These are phyloP conservation scores for Saccharomycopsis fibuligera DNA, from an alignment of 805 yeast species.

Conservation along the genomic window DNA sequence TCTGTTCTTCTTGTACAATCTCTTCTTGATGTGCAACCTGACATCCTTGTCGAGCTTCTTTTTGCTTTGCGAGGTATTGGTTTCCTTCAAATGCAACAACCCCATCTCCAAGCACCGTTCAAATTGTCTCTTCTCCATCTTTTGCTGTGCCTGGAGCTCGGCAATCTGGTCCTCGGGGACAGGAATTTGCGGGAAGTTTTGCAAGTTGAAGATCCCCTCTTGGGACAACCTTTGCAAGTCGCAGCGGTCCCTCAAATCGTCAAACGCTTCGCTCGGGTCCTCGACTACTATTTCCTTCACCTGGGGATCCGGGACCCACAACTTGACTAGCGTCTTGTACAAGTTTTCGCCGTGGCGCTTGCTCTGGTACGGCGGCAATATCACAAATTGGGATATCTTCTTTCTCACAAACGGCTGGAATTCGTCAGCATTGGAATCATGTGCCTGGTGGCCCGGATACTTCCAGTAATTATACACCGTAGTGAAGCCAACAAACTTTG, in stretches of 20 bases:
- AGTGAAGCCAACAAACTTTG: slow-evolving; percentile 64
- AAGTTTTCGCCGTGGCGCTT: slow-evolving; percentile 63
- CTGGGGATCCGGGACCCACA: slow-evolving; percentile 46
- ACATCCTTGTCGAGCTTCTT: slow-evolving; percentile 33
- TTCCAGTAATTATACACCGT: slow-evolving; percentile 83
- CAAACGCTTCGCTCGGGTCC: slow-evolving; percentile 91
- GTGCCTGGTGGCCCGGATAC: slow-evolving; percentile 47
- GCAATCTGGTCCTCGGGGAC: slow-evolving; percentile 33
- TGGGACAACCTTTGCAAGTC: slow-evolving; percentile 52
- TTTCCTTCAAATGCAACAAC: slow-evolving; percentile 35
- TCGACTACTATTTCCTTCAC: slow-evolving; percentile 80
- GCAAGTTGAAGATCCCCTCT: slow-evolving; percentile 25
- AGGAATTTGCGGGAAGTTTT: slow-evolving; percentile 23
- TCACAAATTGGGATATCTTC: slow-evolving; percentile 81
- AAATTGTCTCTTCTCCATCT: slow-evolving; percentile 75
- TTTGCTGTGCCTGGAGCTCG: slow-evolving; percentile 36
- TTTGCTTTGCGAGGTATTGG: slow-evolving; percentile 18
- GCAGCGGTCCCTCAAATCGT: slow-evolving; percentile 78
- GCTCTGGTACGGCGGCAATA: slow-evolving; percentile 80
- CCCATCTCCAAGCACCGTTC: slow-evolving; percentile 73
- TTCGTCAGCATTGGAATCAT: slow-evolving; percentile 32
- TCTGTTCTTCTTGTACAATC: slow-evolving; percentile 71
- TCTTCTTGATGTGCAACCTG: slow-evolving; percentile 60
- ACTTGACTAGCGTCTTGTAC: slow-evolving; percentile 47
- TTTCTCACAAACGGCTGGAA: slow-evolving; percentile 38